Percentiles rank a stretch among this genome's conserved stretches.
These are phyloP conservation scores for Dactylellina haptotyla DNA, from an alignment of 2,329 filamentous ascomycete genomes.

Conservation along the genomic window DNA sequence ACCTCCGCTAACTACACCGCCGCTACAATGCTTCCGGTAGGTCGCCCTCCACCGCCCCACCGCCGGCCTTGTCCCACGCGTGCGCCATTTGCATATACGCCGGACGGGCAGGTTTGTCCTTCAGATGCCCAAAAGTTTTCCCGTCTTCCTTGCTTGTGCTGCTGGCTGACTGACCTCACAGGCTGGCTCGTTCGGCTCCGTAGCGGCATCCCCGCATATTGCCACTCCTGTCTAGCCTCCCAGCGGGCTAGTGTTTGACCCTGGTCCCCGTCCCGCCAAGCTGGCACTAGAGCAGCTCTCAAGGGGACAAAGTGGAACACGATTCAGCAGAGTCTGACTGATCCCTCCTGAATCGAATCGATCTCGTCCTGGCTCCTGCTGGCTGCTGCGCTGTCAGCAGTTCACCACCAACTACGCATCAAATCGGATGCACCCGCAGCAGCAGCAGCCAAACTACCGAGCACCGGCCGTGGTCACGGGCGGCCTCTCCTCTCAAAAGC, in stretches of 20 bases:
- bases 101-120: neutral
- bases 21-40: conserved; percentile 30
- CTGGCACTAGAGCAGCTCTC: neutral
- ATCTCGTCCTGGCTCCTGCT: conserved; percentile 7
- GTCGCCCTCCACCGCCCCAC: conserved; percentile 11
- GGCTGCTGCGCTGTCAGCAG: conserved; percentile 35
- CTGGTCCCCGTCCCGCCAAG: conserved; percentile 26
- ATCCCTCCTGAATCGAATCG: conserved; percentile 43
- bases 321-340: no score
- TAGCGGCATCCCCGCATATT: conserved; percentile 36
- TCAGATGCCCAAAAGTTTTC: neutral
- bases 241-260: conserved; percentile 1
- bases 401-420: conserved; percentile 16
- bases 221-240: neutral
- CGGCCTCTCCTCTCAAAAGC: conserved; percentile 1
- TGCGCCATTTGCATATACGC: neutral
- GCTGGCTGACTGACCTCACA: neutral
- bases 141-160: neutral
- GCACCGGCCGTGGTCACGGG: conserved; percentile 27
- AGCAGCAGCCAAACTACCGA: conserved; percentile 35
- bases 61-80: neutral
- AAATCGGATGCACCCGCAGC: conserved; percentile 42
- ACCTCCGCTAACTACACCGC: neutral
- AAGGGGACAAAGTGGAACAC: neutral
- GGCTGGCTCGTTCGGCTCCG: conserved; percentile 17